Evolutionary conservation across 805 yeast genomes (phyloP), one percentile per base, ranked within the genome.

Genomic region (Lachancea mirantina): DNA sequence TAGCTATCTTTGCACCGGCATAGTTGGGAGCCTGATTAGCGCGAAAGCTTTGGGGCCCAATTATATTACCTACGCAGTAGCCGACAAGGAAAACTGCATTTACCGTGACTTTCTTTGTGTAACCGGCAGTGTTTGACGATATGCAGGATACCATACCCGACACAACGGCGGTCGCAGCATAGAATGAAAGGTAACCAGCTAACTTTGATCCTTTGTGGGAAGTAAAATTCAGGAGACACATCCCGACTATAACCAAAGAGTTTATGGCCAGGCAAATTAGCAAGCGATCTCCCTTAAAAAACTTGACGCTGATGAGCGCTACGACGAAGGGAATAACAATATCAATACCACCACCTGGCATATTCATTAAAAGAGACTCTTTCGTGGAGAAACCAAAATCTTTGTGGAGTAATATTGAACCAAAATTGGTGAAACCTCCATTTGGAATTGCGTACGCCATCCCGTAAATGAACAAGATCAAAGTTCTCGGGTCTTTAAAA

Each of bases 41-140:
- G 25, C 54, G 48, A 43, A 70, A 71, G 2, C 71, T 58, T 38
- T 70, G 75, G 2, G 78, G 76, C 3, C 79, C 79, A 30, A 63
- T 55, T 32, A 35, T 32, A 24, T 35, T 35, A 8, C 26, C 26
- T 14, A 23, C 26, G 14, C 26, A 23, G 26, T 4, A 34, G 14
- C 30, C 34, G 6, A 34, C 18, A 2, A 34, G 17, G 2, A 23
- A 23, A 7, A 34, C 11, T n/a, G 38, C 10, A 4, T 10, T 6
- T 10, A 30, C 35, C 2, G 30, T 30, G 9, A 13, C 16, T 23
- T 23, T 23, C 26, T 35, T 35, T 8, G 81, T 73, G 45, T 67
- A 69, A 6, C 82, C 82, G 5, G 72, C 72, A 7, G 36, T 20
- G 23, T 35, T 32, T 15, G 39, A 26, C 9, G 39, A 31, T 9